A percentile compares a stretch with the other conserved stretches of the same genome.
Conservation (phyloP, 768 basidiomycete genomes). For the Epithele typhae region DNA sequence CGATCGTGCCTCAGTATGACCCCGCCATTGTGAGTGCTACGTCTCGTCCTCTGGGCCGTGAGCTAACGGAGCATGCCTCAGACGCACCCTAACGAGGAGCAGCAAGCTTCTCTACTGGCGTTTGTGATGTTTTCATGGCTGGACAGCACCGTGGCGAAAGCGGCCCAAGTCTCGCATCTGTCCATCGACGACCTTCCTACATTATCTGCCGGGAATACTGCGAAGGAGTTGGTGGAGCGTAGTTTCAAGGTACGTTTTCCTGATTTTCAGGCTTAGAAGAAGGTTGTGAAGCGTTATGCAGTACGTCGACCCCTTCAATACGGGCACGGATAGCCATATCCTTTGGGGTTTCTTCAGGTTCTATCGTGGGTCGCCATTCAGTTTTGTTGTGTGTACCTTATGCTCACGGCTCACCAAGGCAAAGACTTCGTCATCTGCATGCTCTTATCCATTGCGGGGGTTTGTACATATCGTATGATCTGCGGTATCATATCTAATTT, state of each 20-base stretch:
- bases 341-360: constrained; percentile 23
- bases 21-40: not conserved
- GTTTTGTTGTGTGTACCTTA: too few species aligned
- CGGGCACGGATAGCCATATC: constrained; percentile 23
- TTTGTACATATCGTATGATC: too few species aligned
- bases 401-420: too few species aligned
- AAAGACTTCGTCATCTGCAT: too few species aligned
- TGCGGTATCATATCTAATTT: too few species aligned
- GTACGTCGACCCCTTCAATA: constrained; percentile 34
- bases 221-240: constrained; percentile 25
- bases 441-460: too few species aligned
- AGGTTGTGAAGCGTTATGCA: constrained; percentile 16
- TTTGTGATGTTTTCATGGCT: constrained; percentile 46
- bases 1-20: constrained; percentile 41
- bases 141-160: constrained; percentile 42
- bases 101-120: constrained; percentile 22
- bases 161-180: constrained; percentile 37
- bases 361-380: constrained; percentile 20
- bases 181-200: constrained; percentile 38
- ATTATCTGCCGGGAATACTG: constrained; percentile 41
- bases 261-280: too few species aligned
- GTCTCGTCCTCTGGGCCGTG: not conserved
- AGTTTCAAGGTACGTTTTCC: constrained; percentile 27
- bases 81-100: constrained; percentile 20
- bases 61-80: too few species aligned